A percentile compares a stretch with the other conserved stretches of the same genome.
These are phyloP conservation scores for Amanita pallidorosea DNA, from an alignment of 768 basidiomycete genomes.

Conservation along the genomic window DNA sequence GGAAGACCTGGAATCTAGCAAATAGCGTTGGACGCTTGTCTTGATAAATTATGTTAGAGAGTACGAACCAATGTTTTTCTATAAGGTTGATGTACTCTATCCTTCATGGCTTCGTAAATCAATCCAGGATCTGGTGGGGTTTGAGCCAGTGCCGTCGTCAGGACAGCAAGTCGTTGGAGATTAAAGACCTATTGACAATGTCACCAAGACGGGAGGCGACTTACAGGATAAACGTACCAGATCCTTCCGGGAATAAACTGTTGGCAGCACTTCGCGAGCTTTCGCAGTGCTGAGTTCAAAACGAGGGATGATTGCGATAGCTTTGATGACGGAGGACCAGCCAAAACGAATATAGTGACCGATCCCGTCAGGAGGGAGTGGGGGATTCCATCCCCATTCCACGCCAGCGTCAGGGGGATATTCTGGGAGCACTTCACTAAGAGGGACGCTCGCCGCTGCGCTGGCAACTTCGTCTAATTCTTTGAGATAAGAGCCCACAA, in stretches of 20 bases:
- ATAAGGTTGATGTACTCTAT: slow-evolving; percentile 95
- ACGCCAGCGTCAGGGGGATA: slow-evolving; percentile 89
- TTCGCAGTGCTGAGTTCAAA: slow-evolving; percentile 97
- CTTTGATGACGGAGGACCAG: slow-evolving; percentile 79
- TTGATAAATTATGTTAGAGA: neutral
- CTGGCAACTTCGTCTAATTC: slow-evolving; percentile 78
- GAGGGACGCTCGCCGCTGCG: slow-evolving; percentile 79
- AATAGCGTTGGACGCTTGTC: neutral
- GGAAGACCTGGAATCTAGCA: slow-evolving; percentile 92
- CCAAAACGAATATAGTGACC: slow-evolving; percentile 89
- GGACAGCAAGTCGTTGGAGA: slow-evolving; percentile 88
- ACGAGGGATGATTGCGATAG: slow-evolving; percentile 87
- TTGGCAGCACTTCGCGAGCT: slow-evolving; percentile 84
- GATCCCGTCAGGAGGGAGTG: slow-evolving; percentile 79
- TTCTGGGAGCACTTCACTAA: slow-evolving; percentile 94
- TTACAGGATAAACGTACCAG: slow-evolving; percentile 43
- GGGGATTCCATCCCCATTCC: slow-evolving; percentile 85
- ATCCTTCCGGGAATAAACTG: slow-evolving; percentile 79
- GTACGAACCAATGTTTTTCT: slow-evolving; percentile 68
- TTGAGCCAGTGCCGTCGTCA: slow-evolving; percentile 87
- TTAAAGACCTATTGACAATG: slow-evolving; percentile 75
- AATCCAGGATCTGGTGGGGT: slow-evolving; percentile 89
- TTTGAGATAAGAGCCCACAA: slow-evolving; percentile 91
- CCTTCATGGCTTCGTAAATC: slow-evolving; percentile 99
- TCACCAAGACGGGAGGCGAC: neutral